Conservation (phyloP, 1,284 basidiomycete species). For the Rhodotorula sp. region DNA sequence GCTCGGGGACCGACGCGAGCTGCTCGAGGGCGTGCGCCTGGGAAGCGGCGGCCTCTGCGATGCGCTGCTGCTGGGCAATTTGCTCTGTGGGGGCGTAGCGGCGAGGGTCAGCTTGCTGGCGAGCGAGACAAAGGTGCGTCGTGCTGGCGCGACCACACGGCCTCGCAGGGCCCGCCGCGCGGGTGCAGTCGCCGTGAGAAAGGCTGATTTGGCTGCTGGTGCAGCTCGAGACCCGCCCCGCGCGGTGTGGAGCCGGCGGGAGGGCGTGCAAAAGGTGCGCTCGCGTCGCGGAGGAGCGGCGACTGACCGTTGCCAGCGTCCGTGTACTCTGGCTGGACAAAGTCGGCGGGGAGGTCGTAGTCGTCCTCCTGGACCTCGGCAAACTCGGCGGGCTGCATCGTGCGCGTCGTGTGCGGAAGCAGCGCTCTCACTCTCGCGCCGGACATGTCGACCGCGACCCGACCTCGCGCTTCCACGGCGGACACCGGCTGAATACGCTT, state of each 20-base stretch:
- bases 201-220: too few species aligned
- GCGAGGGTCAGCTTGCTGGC: background rate
- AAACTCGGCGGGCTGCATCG: background rate
- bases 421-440: background rate
- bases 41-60: conserved; percentile 38
- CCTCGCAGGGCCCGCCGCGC: too few species aligned
- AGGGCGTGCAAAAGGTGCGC: background rate
- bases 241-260: background rate
- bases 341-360: background rate
- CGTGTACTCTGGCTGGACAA: conserved; percentile 12
- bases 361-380: conserved; percentile 2
- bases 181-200: background rate
- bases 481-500: background rate
- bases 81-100: conserved; percentile 19
- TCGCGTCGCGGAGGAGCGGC: background rate
- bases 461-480: too few species aligned
- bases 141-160: too few species aligned
- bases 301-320: conserved; percentile 29
- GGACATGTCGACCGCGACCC: too few species aligned
- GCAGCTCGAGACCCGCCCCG: too few species aligned
- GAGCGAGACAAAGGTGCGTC: background rate
- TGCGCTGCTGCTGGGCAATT: conserved; percentile 42
- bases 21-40: conserved; percentile 39
- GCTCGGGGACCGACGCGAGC: conserved; percentile 40
- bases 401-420: too few species aligned